phyloP scores from a whole-genome alignment of 2,329 filamentous ascomycete species.

The Aureobasidium pullulans region DNA sequence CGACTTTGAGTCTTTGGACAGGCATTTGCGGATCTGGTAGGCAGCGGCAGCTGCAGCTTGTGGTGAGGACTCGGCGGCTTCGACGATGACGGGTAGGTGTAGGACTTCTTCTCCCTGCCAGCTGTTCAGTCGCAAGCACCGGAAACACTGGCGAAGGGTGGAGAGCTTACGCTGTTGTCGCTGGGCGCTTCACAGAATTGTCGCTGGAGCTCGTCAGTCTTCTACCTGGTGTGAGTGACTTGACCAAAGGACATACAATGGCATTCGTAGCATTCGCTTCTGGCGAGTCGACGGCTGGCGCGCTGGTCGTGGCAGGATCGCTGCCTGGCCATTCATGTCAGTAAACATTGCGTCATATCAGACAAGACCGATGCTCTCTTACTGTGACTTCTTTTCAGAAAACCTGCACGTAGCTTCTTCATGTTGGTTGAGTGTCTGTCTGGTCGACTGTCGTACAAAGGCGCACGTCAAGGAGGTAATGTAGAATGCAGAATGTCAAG shows the following conservation, averaged over 20 bases:
- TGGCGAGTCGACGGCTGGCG: slow-evolving; percentile 48
- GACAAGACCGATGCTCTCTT: not conserved
- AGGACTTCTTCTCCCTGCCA: slow-evolving; percentile 77
- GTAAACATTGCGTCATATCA: slow-evolving; percentile 10
- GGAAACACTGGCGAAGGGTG: not conserved
- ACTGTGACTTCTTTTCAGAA: slow-evolving; percentile 21
- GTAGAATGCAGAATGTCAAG: not conserved
- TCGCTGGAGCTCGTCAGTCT: slow-evolving; percentile 30
- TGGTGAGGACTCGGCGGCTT: slow-evolving; percentile 87
- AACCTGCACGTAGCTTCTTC: slow-evolving; percentile 21
- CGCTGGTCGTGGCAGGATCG: slow-evolving; percentile 18
- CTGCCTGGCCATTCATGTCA: slow-evolving; percentile 22
- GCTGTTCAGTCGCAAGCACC: slow-evolving; percentile 9
- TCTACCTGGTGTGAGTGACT: not conserved
- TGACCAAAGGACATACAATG: slow-evolving; percentile 48
- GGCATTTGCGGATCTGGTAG: slow-evolving; percentile 70
- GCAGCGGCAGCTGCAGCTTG: slow-evolving; percentile 76
- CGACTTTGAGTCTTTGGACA: slow-evolving; percentile 59
- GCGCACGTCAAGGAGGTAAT: not conserved
- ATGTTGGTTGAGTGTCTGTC: slow-evolving; percentile 1
- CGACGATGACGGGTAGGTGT: slow-evolving; percentile 87
- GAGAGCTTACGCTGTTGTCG: slow-evolving; percentile 42
- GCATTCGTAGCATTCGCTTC: slow-evolving; percentile 59
- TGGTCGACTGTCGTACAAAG: not conserved
- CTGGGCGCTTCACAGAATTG: slow-evolving; percentile 73